Evolutionary conservation across 176 grass and related monocot genomes (phyloP), one percentile per base, ranked within the genome.

Genomic region (Musa acuminata): DNA sequence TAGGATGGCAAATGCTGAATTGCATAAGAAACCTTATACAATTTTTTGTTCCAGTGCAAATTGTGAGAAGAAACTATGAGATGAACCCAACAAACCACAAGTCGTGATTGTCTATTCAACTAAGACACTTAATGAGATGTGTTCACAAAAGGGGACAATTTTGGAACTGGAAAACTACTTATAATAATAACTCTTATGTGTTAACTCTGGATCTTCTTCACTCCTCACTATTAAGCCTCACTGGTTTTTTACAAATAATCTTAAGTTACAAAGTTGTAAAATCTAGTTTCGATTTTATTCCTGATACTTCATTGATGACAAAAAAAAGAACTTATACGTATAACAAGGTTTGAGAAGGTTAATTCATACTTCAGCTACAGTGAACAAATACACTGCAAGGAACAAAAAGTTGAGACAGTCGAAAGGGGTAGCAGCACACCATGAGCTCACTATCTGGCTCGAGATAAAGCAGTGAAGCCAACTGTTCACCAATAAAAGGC

Each of bases 381-480:
- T 29, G 25, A 43, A 35, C 3, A 13, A 5, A 14, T 51, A 71
- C 48, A n/a, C 9, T 51, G 17, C 26, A 48, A 75, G 55, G 62
- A n/a, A 55, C 12, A 57, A 49, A 49, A 19, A 43, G 27, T 48
- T 22, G 77, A 65, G 75, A 60, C 72, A 75, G 11, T 8, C 7
- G 75, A 82, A 80, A 68, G 80, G n/a, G 85, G 53, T 63, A 67
- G 43, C 55, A 63, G 55, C 86, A 9, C 91, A 99, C 96, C 96
- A 88, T 99, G 55, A 99, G 88, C 85, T 99, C 96, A 14, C 91
- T 84, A 72, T 99, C 96, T 74, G 96, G 78, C 53, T 99, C 91
- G 48, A 99, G 79, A 86, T 95, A 99, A 77, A 99, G 96, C 55
- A 95, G 82, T 68, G 91, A 99, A 82, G 96, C 86, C 76, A 99